Evolutionary conservation across 257 asterid genomes (phyloP).

Genomic region (Fraxinus anomala): DNA sequence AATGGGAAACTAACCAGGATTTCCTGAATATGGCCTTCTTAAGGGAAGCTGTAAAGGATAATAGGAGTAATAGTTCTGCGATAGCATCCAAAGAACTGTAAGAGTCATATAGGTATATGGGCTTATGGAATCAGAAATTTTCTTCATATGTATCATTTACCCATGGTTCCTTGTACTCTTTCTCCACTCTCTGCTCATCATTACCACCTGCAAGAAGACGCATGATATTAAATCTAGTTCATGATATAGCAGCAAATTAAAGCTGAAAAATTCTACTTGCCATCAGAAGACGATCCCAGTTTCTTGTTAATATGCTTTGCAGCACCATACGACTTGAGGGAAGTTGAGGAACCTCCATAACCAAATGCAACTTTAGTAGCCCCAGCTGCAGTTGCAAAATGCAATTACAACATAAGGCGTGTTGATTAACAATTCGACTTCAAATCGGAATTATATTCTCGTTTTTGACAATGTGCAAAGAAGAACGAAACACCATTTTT

Average conservation of each 20-base stretch:
- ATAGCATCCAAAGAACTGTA: conserved; percentile 7
- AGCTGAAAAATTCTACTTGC: conserved; percentile 40
- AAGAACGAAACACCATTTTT: background rate
- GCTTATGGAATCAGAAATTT: conserved; percentile 15
- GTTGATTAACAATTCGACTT: background rate
- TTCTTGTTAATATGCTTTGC: conserved; percentile 26
- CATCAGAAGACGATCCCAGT: conserved; percentile 40
- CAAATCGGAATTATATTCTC: background rate
- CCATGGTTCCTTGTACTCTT: conserved; percentile 95
- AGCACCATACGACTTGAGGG: conserved; percentile 45
- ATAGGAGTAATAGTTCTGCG: conserved; percentile 69
- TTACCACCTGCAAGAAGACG: conserved; percentile 42
- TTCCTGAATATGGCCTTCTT: conserved; percentile 87
- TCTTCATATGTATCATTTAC: conserved; percentile 38
- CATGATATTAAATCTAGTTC: conserved; percentile 20
- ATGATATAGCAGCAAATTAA: conserved; percentile 8
- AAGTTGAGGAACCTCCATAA: conserved; percentile 46
- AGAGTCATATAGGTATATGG: background rate
- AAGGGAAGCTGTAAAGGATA: conserved; percentile 75
- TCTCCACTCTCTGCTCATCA: conserved; percentile 32
- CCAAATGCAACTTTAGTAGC: conserved; percentile 65
- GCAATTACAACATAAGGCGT: background rate
- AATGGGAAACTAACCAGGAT: conserved; percentile 64
- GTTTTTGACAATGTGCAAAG: background rate
- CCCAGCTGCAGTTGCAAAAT: conserved; percentile 41